Evolutionary conservation across 495 filamentous ascomycete species (phyloP).

Genomic region (Hypomontagnella submonticulosa): DNA sequence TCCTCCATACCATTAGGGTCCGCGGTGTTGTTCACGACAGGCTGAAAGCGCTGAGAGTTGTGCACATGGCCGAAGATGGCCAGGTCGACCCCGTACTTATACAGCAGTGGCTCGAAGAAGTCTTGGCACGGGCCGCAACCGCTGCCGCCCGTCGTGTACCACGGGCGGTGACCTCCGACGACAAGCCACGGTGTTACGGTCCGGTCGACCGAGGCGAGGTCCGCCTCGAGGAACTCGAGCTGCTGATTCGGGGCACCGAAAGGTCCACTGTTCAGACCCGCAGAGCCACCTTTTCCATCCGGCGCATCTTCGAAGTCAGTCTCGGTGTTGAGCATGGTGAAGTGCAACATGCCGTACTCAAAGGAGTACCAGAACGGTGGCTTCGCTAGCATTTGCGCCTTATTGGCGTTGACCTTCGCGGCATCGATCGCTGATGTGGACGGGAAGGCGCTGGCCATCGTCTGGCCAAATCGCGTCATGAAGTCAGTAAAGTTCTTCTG

Average conservation of each 20-base stretch:
- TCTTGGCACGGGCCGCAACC: conserved; percentile 64
- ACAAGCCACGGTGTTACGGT: conserved; percentile 67
- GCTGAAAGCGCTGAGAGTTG: conserved; percentile 61
- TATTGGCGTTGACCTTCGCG: conserved; percentile 58
- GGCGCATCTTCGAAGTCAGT: conserved; percentile 62
- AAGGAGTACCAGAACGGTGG: conserved; percentile 75
- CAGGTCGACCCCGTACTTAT: conserved; percentile 70
- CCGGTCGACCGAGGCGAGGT: conserved; percentile 60
- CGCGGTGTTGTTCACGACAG: conserved; percentile 53
- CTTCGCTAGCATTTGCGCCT: conserved; percentile 61
- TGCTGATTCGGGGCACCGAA: conserved; percentile 60
- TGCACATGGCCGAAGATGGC: conserved; percentile 71
- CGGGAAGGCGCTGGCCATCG: conserved; percentile 61
- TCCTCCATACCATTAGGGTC: conserved; percentile 62
- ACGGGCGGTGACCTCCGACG: conserved; percentile 69
- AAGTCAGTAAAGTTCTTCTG: conserved; percentile 72
- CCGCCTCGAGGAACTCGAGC: conserved; percentile 58
- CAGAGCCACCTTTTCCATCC: conserved; percentile 57
- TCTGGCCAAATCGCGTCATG: conserved; percentile 64
- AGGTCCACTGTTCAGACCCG: conserved; percentile 60
- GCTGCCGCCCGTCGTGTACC: conserved; percentile 61
- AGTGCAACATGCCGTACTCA: conserved; percentile 69
- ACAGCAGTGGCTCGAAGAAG: conserved; percentile 68
- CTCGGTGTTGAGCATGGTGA: conserved; percentile 67
- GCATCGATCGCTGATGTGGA: conserved; percentile 57